Evolutionary conservation across 78 protist genomes (phyloP), one percentile per base, ranked within the genome.

Genomic region (Speleostelium caveatum): DNA sequence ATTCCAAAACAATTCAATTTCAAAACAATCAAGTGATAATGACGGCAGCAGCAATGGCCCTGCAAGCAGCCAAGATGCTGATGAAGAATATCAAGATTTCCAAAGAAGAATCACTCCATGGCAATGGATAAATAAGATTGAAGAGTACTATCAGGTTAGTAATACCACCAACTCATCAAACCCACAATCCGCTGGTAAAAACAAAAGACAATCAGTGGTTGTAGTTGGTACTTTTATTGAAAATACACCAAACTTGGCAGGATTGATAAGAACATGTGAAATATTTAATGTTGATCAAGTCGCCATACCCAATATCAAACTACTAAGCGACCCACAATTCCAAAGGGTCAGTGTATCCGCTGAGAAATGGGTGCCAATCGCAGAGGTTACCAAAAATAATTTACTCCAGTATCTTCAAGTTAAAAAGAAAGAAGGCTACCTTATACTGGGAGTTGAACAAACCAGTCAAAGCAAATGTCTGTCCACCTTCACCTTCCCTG

Each of bases 391-490:
- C 3, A 63, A 49, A 35, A 68, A 24, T 30, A 69, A 86, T 49
- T n/a, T 94, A 21, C 5, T 42, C 0, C 24, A 17, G 26, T 93
- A 73, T 60, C 41, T 96, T 35, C 41, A 26, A 21, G 76, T 60
- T 28, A 78, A 73, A 79, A 86, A 71, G 35, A 86, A 36, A 17
- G 63, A 71, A 65, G 97, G 97, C 5, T 96, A 87, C 63, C 28
- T 83, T 35, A 86, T 96, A 26, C 41, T 94, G 8, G 97, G 95
- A 75, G 90, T 96, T 36, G 97, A 96, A 71, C 97, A 96, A 73
- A 95, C 97, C 21, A 62, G 95, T 16, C 80, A 93, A 62, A 87
- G 95, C 63, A 78, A 72, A 63, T 59, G 53, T 30, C 77, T 96
- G 22, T 35, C 76, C 28, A n/a, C 71, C 1, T 96, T 69, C 86